phyloP scores from a whole-genome alignment of 75 land plant genomes.

The Picea glauca region DNA sequence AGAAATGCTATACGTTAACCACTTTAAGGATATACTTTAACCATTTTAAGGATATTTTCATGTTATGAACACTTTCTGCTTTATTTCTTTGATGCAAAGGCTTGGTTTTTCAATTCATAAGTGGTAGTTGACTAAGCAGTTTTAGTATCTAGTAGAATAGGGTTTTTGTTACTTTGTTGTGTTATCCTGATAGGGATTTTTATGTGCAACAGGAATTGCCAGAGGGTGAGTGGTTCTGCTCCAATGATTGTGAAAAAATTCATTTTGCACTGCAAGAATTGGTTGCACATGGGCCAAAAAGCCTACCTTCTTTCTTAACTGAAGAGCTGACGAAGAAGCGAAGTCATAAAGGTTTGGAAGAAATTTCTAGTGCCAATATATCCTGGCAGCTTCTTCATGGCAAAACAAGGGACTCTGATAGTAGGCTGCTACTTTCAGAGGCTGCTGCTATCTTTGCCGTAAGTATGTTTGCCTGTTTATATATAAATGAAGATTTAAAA shows the following conservation, averaged over 20 bases:
- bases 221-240: conserved; percentile 81
- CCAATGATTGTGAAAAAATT: conserved; percentile 54
- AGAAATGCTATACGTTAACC: not conserved
- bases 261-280: conserved; percentile 32
- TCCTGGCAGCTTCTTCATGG: conserved; percentile 80
- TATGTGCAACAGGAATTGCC: conserved; percentile 68
- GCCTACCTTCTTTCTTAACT: conserved; percentile 22
- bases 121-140: too few species aligned
- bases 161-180: not conserved
- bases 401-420: conserved; percentile 31
- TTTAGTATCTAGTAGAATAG: not conserved
- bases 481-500: not conserved
- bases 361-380: conserved; percentile 13
- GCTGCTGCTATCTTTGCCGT: conserved; percentile 72
- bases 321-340: conserved; percentile 17
- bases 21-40: not conserved
- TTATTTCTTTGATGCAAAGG: not conserved
- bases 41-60: not conserved
- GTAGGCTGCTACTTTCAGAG: conserved; percentile 32
- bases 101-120: not conserved
- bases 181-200: not conserved
- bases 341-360: conserved; percentile 18
- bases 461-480: conserved; percentile 11
- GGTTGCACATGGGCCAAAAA: conserved; percentile 38
- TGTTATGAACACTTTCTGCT: not conserved